Conservation (phyloP, 2,329 filamentous ascomycete genomes). For the Sporothrix luriei region DNA sequence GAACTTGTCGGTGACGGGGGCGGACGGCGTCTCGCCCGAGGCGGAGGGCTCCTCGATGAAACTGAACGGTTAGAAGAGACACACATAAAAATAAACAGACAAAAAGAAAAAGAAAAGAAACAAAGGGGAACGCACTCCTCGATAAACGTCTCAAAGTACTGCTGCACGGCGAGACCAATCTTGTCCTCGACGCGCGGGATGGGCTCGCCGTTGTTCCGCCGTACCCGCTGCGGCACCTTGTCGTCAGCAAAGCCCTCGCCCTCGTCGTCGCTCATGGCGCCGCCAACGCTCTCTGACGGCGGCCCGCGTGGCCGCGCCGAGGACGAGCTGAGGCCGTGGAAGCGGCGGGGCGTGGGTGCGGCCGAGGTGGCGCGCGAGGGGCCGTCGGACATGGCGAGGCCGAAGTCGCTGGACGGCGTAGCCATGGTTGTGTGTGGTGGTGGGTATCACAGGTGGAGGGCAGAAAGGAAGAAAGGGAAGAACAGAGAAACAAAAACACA, state of each 20-base stretch:
- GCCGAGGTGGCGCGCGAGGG: constrained; percentile 44
- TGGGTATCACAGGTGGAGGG: neutral
- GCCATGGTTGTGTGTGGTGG: constrained; percentile 47
- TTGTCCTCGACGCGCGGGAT: constrained; percentile 75
- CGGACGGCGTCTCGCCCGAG: constrained; percentile 65
- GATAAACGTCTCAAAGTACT: constrained; percentile 78
- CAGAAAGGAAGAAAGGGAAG: neutral
- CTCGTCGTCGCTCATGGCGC: constrained; percentile 61
- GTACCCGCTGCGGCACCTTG: constrained; percentile 58
- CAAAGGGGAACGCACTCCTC: constrained; percentile 61
- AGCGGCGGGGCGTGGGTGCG: constrained; percentile 48
- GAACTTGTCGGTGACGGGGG: constrained; percentile 71
- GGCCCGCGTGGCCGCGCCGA: constrained; percentile 58
- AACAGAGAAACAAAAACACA: too few species aligned
- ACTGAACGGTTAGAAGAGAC: constrained; percentile 41
- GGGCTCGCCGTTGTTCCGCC: constrained; percentile 52
- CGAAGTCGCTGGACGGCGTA: constrained; percentile 57
- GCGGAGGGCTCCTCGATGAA: constrained; percentile 70
- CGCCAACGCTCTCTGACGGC: constrained; percentile 64
- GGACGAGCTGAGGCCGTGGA: constrained; percentile 53
- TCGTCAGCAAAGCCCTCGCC: constrained; percentile 66
- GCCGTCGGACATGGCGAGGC: constrained; percentile 61
- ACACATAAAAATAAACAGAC: neutral
- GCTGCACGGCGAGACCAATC: constrained; percentile 72
- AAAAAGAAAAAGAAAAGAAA: neutral